Evolutionary conservation across 106 monocot genomes (phyloP).

Genomic region (Vanilla planifolia): DNA sequence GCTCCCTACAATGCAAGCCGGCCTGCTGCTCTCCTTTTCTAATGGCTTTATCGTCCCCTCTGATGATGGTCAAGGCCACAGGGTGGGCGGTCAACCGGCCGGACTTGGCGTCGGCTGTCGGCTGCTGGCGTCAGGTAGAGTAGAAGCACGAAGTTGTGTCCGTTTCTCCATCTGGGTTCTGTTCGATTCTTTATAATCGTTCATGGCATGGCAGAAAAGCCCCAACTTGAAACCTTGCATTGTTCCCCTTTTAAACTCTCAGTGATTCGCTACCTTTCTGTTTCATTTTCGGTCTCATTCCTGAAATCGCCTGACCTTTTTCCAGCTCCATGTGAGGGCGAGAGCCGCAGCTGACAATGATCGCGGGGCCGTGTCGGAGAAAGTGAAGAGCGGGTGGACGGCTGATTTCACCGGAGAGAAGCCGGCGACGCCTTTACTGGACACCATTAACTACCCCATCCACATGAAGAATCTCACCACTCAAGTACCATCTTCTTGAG

Average conservation of each 20-base stretch:
- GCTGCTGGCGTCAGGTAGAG: slow-evolving; percentile 7
- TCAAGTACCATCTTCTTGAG: slow-evolving; percentile 12
- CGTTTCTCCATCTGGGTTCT: neutral
- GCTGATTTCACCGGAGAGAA: slow-evolving; percentile 65
- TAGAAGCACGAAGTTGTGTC: neutral
- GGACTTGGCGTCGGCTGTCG: neutral
- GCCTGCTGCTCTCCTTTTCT: too few species aligned
- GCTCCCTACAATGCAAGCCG: neutral
- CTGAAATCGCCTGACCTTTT: neutral
- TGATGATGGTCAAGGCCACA: neutral
- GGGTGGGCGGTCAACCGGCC: neutral
- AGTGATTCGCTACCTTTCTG: neutral
- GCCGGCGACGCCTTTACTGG: slow-evolving; percentile 67
- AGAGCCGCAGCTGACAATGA: slow-evolving; percentile 17
- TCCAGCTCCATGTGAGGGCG: slow-evolving; percentile 36
- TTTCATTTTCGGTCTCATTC: neutral
- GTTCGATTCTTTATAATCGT: too few species aligned
- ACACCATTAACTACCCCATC: slow-evolving; percentile 69
- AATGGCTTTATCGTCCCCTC: neutral
- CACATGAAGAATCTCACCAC: slow-evolving; percentile 89
- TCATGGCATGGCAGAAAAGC: too few species aligned
- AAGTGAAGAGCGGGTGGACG: slow-evolving; percentile 30
- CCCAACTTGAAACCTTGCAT: too few species aligned
- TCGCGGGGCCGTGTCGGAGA: slow-evolving; percentile 20
- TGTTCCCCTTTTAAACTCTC: neutral